Evolutionary conservation across 768 basidiomycete species (phyloP), one percentile per base, ranked within the genome.

Genomic region (Pholiota conissans): DNA sequence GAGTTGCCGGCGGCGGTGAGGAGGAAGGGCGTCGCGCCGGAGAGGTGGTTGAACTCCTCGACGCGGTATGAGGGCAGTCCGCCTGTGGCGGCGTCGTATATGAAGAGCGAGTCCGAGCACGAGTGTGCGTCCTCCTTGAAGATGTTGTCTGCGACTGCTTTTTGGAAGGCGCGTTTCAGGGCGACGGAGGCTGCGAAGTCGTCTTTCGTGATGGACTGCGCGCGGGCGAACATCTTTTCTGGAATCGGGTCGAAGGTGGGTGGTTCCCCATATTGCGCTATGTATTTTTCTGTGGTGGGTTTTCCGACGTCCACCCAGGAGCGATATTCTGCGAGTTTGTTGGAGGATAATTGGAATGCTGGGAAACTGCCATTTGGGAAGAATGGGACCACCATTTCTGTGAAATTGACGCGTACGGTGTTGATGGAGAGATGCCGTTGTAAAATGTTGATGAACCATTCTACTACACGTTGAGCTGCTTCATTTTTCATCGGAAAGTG

Each of bases 71-170:
- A 76, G 0, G 75, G 74, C 6, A 52, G 52, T 1, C 73, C 75
- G 6, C 72, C 72, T 0, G 71, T 72, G 3, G 68, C 69, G 3
- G 72, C 67, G 37, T 76, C 74, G 53, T 75, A 76, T 39, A 76
- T 71, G 58, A 76, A 72, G 8, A 76, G 28, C 0, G 74, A 64
- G 14, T 74, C 71, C 10, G 73, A 73, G 45, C 74, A 74, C 4
- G 72, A 72, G 27, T 68, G 62, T 37, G 47, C 24, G 53, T 73
- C 65, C 3, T 67, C 50, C 42, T 69, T 68, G 59, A 76, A 65
- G 8, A 76, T 56, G 20, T 67, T 53, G n/a, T 62, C 47, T 9
- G 63, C 55, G 8, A 76, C 32, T 2, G 59, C 63, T 9, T 68
- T 61, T 11, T 56, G 53, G 52, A 75, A 75, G 5, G 55, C 50